phyloP scores from a whole-genome alignment of 2,329 filamentous ascomycete genomes.

The Hypoxylon sp. region DNA sequence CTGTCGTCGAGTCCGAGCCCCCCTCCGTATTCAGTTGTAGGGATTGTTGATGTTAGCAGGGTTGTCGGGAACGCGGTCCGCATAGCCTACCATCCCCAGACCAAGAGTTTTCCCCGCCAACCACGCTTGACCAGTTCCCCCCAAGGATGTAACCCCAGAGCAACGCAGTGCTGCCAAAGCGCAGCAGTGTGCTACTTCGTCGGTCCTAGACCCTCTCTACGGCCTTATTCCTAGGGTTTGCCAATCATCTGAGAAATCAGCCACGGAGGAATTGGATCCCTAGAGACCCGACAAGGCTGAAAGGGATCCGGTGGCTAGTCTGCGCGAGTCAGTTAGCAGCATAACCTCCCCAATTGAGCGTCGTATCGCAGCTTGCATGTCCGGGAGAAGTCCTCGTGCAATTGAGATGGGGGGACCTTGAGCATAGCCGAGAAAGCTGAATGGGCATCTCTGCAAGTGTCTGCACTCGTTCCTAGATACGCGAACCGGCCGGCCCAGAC shows the following conservation, averaged over 20 bases:
- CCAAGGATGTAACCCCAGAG: slow-evolving; percentile 38
- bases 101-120: slow-evolving; percentile 44
- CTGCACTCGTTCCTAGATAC: slow-evolving; percentile 36
- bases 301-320: slow-evolving; percentile 34
- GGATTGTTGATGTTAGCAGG: slow-evolving; percentile 19
- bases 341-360: slow-evolving; percentile 36
- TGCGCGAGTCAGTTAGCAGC: slow-evolving; percentile 10
- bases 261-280: slow-evolving; percentile 35
- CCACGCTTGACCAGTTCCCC: slow-evolving; percentile 39
- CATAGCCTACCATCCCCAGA: slow-evolving; percentile 41
- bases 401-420: slow-evolving; percentile 33
- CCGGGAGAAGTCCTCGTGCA: slow-evolving; percentile 43
- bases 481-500: slow-evolving; percentile 36
- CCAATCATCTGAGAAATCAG: slow-evolving; percentile 37
- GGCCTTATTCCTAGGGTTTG: slow-evolving; percentile 26
- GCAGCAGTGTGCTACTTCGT: slow-evolving; percentile 31
- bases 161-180: slow-evolving; percentile 32
- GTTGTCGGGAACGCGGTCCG: slow-evolving; percentile 41
- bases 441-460: slow-evolving; percentile 31
- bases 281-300: slow-evolving; percentile 43
- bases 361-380: slow-evolving; percentile 42
- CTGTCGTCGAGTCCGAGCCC: slow-evolving; percentile 20
- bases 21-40: slow-evolving; percentile 27
- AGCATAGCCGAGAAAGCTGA: slow-evolving; percentile 38
- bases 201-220: slow-evolving; percentile 13